Evolutionary conservation across 768 basidiomycete species (phyloP), one percentile per base, ranked within the genome.

Genomic region (Crucibulum laeve): DNA sequence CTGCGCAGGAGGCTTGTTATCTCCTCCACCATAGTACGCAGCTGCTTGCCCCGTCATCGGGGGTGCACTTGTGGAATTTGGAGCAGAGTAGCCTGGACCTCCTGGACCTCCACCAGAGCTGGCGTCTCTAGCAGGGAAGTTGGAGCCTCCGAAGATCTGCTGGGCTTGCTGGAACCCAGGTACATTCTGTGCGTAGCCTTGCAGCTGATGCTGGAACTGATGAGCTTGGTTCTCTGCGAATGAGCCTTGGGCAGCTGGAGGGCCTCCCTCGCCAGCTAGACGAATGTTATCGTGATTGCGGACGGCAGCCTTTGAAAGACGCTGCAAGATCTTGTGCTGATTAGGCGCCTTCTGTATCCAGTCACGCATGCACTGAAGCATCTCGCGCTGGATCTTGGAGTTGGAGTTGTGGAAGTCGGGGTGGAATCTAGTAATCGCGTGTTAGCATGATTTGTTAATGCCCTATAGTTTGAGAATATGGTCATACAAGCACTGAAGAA

Each of bases 351-450:
- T 64, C 38, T 73, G 57, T 28, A 80, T 67, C 87, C 87, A 90
- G 32, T 60, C 63, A 30, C 61, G 65, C 77, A 91, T 75, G 52
- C 70, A 78, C 47, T 77, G 74, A 47, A 88, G 58, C 88, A 92
- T 91, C 52, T 87, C 79, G 42, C 76, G 71, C 59, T 91, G 89
- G 24, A 91, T 68, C 46, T 74, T 71, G 1, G 83, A 86, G 48
- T 67, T 61, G 24, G 60, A 54, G 56, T 82, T 73, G 57, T 84
- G 80, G 71, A 90, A 92, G 49, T 87, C 83, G 13, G 90, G 89
- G 59, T 92, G 89, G 73, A 91, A 90, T 18, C 87, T 88, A n/a
- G n/a, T n/a, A n/a, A n/a, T n/a, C n/a, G 34, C 26, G 10, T 34
- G 32, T 11, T 44, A 10, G 32, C 21, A 17, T 23, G 24, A 38